Percentiles rank a stretch among this genome's conserved stretches.
Evolutionary conservation across 495 filamentous ascomycete genomes (phyloP).

Genomic region (Talaromyces liani): DNA sequence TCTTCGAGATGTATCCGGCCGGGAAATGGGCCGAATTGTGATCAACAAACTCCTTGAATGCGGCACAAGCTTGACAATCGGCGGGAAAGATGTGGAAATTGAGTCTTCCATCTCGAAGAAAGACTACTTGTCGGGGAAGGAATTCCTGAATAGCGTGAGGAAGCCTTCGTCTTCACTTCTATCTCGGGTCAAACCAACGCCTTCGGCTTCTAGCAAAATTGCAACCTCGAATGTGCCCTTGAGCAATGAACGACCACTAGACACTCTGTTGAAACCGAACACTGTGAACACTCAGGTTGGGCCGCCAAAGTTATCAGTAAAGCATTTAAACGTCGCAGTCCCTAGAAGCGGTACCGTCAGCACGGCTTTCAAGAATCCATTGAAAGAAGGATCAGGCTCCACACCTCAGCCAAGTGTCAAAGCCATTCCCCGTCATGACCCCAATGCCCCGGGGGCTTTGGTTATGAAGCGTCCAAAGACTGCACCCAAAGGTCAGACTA

Average conservation of each 20-base stretch:
- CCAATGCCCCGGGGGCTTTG: conserved; percentile 50
- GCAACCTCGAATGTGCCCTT: not conserved
- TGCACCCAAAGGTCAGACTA: conserved; percentile 53
- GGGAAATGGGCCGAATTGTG: conserved; percentile 56
- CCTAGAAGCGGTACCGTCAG: conserved; percentile 18
- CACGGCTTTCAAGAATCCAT: conserved; percentile 52
- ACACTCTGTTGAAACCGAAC: not conserved
- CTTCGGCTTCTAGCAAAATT: not conserved
- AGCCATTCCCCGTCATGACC: conserved; percentile 61
- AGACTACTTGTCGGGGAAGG: conserved; percentile 54
- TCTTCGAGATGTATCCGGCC: conserved; percentile 58
- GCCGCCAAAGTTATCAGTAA: conserved; percentile 13
- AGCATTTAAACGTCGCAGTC: conserved; percentile 14
- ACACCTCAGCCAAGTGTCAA: conserved; percentile 12
- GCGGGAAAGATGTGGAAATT: conserved; percentile 69
- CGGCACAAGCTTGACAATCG: conserved; percentile 56
- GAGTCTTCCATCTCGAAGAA: conserved; percentile 55
- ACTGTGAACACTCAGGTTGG: conserved; percentile 4
- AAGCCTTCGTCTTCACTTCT: conserved; percentile 14
- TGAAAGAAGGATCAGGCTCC: conserved; percentile 35
- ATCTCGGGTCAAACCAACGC: not conserved
- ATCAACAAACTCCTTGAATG: conserved; percentile 49
- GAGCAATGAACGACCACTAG: not conserved
- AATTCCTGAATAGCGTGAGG: conserved; percentile 32
- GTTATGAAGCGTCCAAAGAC: conserved; percentile 59